phyloP scores from a whole-genome alignment of 1,139 yeast genomes.

The Blastobotrys niveus region DNA sequence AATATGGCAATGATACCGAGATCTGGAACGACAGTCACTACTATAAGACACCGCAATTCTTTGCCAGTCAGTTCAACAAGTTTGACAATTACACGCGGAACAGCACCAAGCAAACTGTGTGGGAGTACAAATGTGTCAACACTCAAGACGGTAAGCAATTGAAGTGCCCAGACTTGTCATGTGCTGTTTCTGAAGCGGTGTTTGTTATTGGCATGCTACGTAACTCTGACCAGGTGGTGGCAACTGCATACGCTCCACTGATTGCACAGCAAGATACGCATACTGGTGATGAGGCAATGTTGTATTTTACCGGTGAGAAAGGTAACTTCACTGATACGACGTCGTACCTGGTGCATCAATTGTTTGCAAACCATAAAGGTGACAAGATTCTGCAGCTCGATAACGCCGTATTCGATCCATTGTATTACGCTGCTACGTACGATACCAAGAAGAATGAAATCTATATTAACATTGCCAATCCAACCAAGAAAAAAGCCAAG shows the following conservation, averaged over 20 bases:
- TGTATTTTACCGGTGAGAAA: conserved; percentile 1
- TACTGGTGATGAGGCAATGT: not conserved
- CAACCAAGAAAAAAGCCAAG: not conserved
- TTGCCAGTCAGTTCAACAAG: conserved; percentile 6
- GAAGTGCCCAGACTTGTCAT: conserved; percentile 2
- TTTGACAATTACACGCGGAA: conserved; percentile 11
- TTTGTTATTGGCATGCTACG: conserved; percentile 14
- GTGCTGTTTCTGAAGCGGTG: conserved; percentile 10
- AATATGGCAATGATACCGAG: conserved; percentile 7
- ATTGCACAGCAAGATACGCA: conserved; percentile 1
- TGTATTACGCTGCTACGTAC: conserved; percentile 11
- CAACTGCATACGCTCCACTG: conserved; percentile 2
- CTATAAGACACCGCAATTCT: conserved; percentile 7
- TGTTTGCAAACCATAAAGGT: conserved; percentile 9
- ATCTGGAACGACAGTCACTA: conserved; percentile 11
- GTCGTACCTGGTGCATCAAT: conserved; percentile 7
- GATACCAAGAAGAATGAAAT: conserved; percentile 5
- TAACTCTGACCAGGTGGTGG: conserved; percentile 10
- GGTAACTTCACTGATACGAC: conserved; percentile 9
- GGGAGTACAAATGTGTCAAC: conserved; percentile 4
- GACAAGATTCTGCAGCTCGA: conserved; percentile 11
- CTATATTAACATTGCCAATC: conserved; percentile 12
- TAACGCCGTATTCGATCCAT: conserved; percentile 11
- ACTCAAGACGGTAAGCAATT: not conserved
- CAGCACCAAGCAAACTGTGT: conserved; percentile 8